Evolutionary conservation across 2,329 filamentous ascomycete species (phyloP).

Genomic region (Geosmithia morbida): DNA sequence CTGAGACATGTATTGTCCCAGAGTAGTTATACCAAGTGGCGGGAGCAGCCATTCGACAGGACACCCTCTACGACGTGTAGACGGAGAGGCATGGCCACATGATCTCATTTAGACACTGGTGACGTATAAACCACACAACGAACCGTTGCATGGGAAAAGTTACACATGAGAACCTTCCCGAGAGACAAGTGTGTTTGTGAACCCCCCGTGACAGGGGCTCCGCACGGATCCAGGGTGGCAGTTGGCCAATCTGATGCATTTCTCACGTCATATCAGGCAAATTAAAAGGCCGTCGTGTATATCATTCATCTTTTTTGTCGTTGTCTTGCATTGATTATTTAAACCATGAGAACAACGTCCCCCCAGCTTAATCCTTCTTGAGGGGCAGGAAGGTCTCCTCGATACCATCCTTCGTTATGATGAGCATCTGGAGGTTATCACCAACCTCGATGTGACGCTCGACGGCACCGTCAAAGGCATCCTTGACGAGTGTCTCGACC

Average conservation of each 20-base stretch:
- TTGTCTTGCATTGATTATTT: background rate
- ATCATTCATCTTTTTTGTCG: background rate
- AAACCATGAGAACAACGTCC: background rate
- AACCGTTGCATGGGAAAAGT: too few species aligned
- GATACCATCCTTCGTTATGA: slow-evolving; percentile 78
- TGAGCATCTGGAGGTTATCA: slow-evolving; percentile 88
- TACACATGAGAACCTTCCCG: too few species aligned
- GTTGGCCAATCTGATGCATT: background rate
- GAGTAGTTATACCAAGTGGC: too few species aligned
- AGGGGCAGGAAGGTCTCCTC: slow-evolving; percentile 71
- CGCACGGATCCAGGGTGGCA: too few species aligned
- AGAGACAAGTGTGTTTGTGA: too few species aligned
- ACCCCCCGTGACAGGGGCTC: too few species aligned
- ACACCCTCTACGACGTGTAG: too few species aligned
- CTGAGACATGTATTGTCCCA: too few species aligned
- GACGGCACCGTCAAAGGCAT: slow-evolving; percentile 95
- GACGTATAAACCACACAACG: too few species aligned
- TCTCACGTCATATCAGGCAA: background rate
- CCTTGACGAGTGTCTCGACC: slow-evolving; percentile 80
- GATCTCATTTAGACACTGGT: too few species aligned
- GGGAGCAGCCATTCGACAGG: too few species aligned
- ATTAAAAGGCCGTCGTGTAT: background rate
- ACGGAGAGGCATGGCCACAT: too few species aligned
- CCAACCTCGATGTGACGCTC: slow-evolving; percentile 99
- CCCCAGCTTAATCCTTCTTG: slow-evolving; percentile 63